These are phyloP conservation scores for Diphasiastrum complanatum DNA, from an alignment of 83 land plant genomes.

Conservation along the genomic window DNA sequence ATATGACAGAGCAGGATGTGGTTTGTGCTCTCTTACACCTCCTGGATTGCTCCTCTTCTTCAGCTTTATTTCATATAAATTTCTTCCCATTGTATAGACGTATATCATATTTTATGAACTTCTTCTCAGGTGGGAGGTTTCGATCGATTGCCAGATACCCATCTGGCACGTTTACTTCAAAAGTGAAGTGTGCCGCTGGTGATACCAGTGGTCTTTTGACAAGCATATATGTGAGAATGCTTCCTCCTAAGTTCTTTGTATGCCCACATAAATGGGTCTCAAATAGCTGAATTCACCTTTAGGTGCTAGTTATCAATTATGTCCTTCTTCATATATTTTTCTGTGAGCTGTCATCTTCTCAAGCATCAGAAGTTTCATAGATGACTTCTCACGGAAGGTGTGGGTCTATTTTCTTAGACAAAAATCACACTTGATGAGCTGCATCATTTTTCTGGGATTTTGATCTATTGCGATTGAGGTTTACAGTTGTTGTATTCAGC, in stretches of 20 bases:
- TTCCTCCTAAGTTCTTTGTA: background rate
- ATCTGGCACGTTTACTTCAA: constrained; percentile 20
- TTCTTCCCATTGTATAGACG: background rate
- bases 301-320: too few species aligned
- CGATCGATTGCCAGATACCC: constrained; percentile 19
- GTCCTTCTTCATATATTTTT: background rate
- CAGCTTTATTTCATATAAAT: background rate
- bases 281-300: too few species aligned
- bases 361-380: too few species aligned
- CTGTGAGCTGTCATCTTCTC: background rate
- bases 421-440: too few species aligned
- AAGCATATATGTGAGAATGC: constrained; percentile 21
- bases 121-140: constrained; percentile 19
- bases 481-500: background rate
- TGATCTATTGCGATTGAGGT: too few species aligned
- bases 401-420: too few species aligned
- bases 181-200: constrained; percentile 25
- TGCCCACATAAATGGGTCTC: too few species aligned
- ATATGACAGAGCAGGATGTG: constrained; percentile 19
- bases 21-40: constrained; percentile 7
- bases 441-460: too few species aligned
- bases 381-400: too few species aligned
- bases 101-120: constrained; percentile 5
- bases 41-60: background rate
- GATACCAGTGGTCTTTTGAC: constrained; percentile 37